phyloP scores from a whole-genome alignment of 2,329 filamentous ascomycete species.

The Dichotomopilus funicola region DNA sequence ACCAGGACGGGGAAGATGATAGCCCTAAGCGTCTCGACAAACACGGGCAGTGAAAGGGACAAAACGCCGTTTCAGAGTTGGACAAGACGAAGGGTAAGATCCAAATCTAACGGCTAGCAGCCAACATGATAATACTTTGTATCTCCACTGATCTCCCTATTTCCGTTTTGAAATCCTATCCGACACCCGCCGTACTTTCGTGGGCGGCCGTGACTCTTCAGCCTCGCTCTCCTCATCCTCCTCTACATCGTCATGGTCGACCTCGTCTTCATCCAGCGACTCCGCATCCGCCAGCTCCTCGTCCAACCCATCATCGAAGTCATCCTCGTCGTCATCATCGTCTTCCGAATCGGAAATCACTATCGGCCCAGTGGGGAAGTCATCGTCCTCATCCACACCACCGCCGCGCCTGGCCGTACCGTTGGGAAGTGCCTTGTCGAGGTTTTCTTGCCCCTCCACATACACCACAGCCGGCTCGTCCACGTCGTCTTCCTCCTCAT shows the following conservation, averaged over 20 bases:
- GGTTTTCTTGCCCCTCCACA: slow-evolving; percentile 69
- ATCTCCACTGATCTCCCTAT: slow-evolving; percentile 11
- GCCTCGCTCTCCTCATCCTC: slow-evolving; percentile 30
- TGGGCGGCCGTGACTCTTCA: slow-evolving; percentile 28
- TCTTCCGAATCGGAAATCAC: slow-evolving; percentile 59
- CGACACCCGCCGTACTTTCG: slow-evolving; percentile 32
- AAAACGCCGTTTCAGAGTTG: no score
- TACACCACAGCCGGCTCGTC: slow-evolving; percentile 74
- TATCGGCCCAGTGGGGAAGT: slow-evolving; percentile 49
- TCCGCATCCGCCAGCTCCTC: slow-evolving; percentile 23
- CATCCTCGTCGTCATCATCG: slow-evolving; percentile 42
- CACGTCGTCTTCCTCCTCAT: slow-evolving; percentile 50
- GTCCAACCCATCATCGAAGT: slow-evolving; percentile 17
- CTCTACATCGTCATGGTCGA: slow-evolving; percentile 32
- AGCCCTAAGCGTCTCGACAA: no score
- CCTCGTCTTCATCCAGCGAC: slow-evolving; percentile 30
- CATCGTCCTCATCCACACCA: slow-evolving; percentile 52
- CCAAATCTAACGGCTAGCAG: no score
- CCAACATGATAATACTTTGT: not conserved
- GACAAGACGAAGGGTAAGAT: no score
- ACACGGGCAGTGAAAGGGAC: no score
- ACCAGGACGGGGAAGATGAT: no score
- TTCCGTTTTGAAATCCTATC: slow-evolving; percentile 27
- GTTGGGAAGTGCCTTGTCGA: slow-evolving; percentile 30
- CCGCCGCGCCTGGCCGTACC: slow-evolving; percentile 30